A percentile compares a stretch with the other conserved stretches of the same genome.
phyloP scores from a whole-genome alignment of 192 early-diverging fungal genomes.

The Backusella circina region DNA sequence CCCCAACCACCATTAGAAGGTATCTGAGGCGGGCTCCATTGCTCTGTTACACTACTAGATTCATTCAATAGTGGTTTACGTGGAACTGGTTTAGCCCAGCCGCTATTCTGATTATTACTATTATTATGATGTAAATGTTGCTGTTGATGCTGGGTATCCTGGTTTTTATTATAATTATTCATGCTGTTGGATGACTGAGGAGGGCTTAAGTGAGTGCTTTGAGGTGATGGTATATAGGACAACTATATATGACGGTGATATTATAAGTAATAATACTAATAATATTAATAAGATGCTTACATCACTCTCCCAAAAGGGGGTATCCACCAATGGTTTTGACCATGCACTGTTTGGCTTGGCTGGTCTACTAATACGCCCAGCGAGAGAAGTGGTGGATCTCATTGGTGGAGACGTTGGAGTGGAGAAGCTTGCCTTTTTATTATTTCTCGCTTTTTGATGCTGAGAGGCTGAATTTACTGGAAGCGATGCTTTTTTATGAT shows the following conservation, averaged over 20 bases:
- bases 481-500: background rate
- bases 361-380: background rate
- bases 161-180: background rate
- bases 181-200: background rate
- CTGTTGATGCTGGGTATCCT: background rate
- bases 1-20: background rate
- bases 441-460: background rate
- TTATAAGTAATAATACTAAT: background rate
- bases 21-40: background rate
- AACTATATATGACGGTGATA: background rate
- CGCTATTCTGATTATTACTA: background rate
- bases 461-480: background rate
- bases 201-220: background rate
- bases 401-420: background rate
- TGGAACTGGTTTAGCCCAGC: background rate
- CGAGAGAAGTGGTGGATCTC: background rate
- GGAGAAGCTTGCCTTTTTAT: background rate
- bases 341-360: background rate
- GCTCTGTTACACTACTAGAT: background rate
- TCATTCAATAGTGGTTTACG: background rate
- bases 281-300: background rate
- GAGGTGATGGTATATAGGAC: background rate
- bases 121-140: background rate
- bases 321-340: background rate
- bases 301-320: constrained; percentile 8